Conservation (phyloP, 2,329 filamentous ascomycete genomes). For the Epichloe amarillans region DNA sequence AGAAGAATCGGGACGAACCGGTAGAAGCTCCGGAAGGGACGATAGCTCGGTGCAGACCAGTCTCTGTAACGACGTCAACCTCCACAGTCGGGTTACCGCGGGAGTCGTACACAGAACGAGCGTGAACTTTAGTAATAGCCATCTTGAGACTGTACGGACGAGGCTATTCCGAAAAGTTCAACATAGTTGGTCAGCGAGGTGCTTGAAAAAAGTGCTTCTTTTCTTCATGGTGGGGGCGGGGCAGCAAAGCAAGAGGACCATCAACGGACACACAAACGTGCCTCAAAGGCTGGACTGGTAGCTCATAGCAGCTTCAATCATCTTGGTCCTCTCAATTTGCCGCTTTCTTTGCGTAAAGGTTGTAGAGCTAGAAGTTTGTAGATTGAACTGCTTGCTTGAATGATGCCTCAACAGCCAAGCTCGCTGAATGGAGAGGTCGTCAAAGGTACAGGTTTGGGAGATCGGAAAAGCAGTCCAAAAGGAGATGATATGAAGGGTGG, state of each 20-base stretch:
- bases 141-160: constrained; percentile 40
- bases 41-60: constrained; percentile 91
- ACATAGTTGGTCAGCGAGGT: constrained; percentile 1
- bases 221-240: constrained; percentile 5
- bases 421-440: not conserved
- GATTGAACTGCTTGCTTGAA: not conserved
- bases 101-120: constrained; percentile 96
- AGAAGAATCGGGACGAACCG: constrained; percentile 40
- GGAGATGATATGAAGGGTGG: not conserved
- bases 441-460: not conserved
- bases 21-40: constrained; percentile 95
- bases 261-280: not conserved
- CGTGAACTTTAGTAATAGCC: constrained; percentile 83
- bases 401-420: constrained; percentile 2
- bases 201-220: not conserved
- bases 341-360: not conserved
- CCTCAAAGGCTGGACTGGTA: not conserved
- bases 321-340: not conserved
- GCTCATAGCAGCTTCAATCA: not conserved
- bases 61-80: constrained; percentile 94
- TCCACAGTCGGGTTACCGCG: constrained; percentile 97
- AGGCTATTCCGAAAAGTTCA: not conserved
- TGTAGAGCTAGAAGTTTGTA: not conserved
- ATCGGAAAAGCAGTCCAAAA: not conserved
- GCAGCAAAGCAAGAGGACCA: not conserved